Evolutionary conservation across 1,139 yeast genomes (phyloP).

Genomic region (Pichia sp.): DNA sequence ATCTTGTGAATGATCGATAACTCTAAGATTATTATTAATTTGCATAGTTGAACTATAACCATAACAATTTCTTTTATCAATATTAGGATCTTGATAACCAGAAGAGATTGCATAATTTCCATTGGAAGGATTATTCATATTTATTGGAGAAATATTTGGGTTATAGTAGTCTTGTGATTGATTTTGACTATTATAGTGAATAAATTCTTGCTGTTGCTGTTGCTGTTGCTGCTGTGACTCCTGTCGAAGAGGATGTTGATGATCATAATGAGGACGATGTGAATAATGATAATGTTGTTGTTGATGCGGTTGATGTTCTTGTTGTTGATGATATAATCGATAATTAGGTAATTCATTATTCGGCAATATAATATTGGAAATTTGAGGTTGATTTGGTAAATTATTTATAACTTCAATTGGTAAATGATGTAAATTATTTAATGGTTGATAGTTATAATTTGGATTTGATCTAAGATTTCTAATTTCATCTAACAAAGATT

Average conservation of each 20-base stretch:
- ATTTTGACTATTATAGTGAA: background rate
- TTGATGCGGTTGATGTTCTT: background rate
- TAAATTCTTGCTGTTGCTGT: background rate
- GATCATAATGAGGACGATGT: background rate
- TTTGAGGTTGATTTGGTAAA: slow-evolving; percentile 10
- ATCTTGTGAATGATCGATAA: too few species aligned
- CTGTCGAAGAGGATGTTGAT: background rate
- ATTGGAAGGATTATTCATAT: background rate
- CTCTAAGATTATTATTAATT: background rate
- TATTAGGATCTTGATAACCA: background rate
- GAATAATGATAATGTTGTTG: background rate
- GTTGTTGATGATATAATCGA: slow-evolving; percentile 6
- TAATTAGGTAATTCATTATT: slow-evolving; percentile 3
- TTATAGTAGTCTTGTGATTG: too few species aligned
- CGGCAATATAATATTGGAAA: slow-evolving; percentile 4
- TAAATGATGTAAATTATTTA: slow-evolving; percentile 1
- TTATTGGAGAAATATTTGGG: background rate
- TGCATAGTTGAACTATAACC: slow-evolving; percentile 8
- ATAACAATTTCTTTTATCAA: background rate
- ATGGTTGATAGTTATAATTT: slow-evolving; percentile 5
- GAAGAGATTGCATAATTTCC: too few species aligned
- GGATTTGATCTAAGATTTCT: slow-evolving; percentile 11
- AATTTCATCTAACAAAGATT: slow-evolving; percentile 45
- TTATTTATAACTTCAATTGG: slow-evolving; percentile 12
- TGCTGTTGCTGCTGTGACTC: background rate